A percentile compares a stretch with the other conserved stretches of the same genome.
phyloP scores from a whole-genome alignment of 257 asterid genomes.

The Gentiana dahurica region DNA sequence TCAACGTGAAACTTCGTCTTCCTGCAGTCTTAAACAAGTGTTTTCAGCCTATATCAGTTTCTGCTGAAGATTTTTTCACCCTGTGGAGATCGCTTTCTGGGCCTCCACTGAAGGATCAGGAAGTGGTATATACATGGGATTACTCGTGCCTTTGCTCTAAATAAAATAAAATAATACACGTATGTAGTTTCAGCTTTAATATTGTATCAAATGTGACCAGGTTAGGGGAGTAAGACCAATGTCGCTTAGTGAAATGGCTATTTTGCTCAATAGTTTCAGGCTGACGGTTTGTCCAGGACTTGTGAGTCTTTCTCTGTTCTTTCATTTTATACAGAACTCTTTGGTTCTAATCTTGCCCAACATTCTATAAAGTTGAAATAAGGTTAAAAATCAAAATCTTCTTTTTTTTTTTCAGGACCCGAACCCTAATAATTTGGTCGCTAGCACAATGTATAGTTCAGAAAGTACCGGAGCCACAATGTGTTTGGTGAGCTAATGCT shows the following conservation, averaged over 20 bases:
- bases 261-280: conserved; percentile 53
- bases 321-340: background rate
- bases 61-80: conserved; percentile 86
- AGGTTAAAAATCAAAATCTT: background rate
- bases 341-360: conserved; percentile 3
- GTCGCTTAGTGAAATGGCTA: conserved; percentile 71
- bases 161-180: background rate
- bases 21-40: conserved; percentile 84
- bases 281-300: conserved; percentile 79
- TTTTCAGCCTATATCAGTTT: conserved; percentile 61
- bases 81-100: conserved; percentile 98
- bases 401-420: conserved; percentile 62
- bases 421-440: conserved; percentile 76
- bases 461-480: conserved; percentile 87
- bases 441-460: conserved; percentile 80
- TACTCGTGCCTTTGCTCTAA: background rate
- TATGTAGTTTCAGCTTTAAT: conserved; percentile 5
- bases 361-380: background rate
- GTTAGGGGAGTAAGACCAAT: conserved; percentile 87
- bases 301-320: conserved; percentile 33
- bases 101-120: conserved; percentile 92
- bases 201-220: conserved; percentile 32
- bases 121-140: conserved; percentile 50
- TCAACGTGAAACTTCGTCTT: conserved; percentile 80
- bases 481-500: conserved; percentile 66